Evolutionary conservation across 2,329 filamentous ascomycete species (phyloP), one percentile per base, ranked within the genome.

Genomic region (Aspergillus sp.): DNA sequence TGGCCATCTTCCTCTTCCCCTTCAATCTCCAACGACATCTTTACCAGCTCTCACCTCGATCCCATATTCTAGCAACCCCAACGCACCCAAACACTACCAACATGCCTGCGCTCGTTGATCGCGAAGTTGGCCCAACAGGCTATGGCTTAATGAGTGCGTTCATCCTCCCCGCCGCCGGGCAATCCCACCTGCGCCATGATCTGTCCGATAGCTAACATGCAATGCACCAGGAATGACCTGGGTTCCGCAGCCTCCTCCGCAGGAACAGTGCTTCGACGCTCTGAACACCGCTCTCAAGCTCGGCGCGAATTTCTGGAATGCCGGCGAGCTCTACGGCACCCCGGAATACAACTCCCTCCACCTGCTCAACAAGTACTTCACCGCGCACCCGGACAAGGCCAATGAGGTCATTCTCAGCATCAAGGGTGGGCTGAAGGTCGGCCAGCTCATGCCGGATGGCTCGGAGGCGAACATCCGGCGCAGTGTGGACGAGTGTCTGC

Each of bases 251-350:
- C 65, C 59, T 14, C 67, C 69, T n/a, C 44, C 65, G 2, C 54
- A 63, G 6, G 63, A 64, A 17, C 61, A 65, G 41, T 66, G 62
- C 50, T 77, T 85, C 55, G 77, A 77, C 41, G 79, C 81, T 10
- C 75, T 88, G 69, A 79, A 79, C 58, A 75, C 79, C 16, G 73
- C 83, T 5, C 65, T 85, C 20, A 67, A 71, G 20, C 61, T 69
- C 1, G 75, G 76, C 30, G 71, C 74, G 47, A 76, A 76, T 53
- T 73, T 78, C 61, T 87, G 84, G 83, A 87, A 86, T 60, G 83
- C 76, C 35, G 84, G 78, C 56, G 83, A 87, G 63, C 80, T 87
- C 63, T 89, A 89, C 70, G 85, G 85, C 36, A 77, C 67, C 0
- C 65, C 79, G 1, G 74, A 81, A 17, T 76, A 76, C 61, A 85